Base-by-base conservation (phyloP, 139 green algal genomes). In the Edaphochlamys debaryana region DNA sequence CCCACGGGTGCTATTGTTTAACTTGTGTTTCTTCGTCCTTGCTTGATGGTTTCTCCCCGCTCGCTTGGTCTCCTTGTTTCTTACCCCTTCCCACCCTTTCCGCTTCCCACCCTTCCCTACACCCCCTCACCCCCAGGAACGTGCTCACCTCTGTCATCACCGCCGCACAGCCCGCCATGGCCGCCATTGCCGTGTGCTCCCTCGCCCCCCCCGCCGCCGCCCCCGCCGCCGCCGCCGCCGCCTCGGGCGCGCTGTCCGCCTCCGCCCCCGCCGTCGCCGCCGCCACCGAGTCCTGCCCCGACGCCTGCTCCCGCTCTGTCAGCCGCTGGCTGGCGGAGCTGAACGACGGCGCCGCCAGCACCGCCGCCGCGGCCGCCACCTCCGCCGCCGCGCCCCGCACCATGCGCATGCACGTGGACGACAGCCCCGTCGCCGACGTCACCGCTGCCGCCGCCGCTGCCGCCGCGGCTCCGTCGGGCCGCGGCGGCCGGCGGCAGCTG, bases 141-240 rank as follows among this genome's bases (percentile, higher is more conserved):
- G 45, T 54, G 45, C 45, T 54, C 11, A 22, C 45, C 11, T 54
- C 45, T 22, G 45, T 54, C 11, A 32, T 81, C n/a, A 7, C 64
- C 34, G 75, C 60, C 1, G 75, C 75, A 1, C 40, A 81, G 75
- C 75, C 75, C 56, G 58, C 73, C 41, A 71, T 81, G 75, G 32
- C 36, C 11, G 75, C 75, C 56, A 71, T 81, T 7, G 60, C 56
- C 20, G 75, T 71, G 7, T 81, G 75, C 58, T 13, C 7, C 5
- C 56, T 38, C 56, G n/a, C 22, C 56, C 15, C 56, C 25, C 22
- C 56, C 56, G 23, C 56, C 56, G 56, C 19, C 56, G 2, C 56
- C 56, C 25, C 56, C 56, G 25, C 17, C 36, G 8, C 20, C 70
- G 70, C 38, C 45, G 34, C 48, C 67, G 17, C 38, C 69, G 41